phyloP scores from a whole-genome alignment of 129 eudicot genomes.

The Smallanthus sonchifolius region DNA sequence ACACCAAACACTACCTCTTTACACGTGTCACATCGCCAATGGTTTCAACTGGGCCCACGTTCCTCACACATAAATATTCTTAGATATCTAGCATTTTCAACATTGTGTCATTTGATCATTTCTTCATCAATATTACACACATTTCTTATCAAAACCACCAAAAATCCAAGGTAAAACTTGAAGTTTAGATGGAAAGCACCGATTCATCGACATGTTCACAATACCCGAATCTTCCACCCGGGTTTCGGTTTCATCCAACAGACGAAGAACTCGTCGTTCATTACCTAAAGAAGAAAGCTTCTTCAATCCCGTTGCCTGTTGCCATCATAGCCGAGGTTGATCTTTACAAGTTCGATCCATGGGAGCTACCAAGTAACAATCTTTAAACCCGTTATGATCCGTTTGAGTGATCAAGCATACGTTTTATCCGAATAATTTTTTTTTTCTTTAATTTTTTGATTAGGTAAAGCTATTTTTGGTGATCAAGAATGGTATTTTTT shows the following conservation, averaged over 20 bases:
- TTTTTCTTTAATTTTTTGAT: not conserved
- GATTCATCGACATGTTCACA: slow-evolving; percentile 38
- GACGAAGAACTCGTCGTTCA: slow-evolving; percentile 39
- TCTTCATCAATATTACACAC: slow-evolving; percentile 3
- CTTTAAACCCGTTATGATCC: not conserved
- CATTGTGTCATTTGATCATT: slow-evolving; percentile 3
- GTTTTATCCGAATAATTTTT: not conserved
- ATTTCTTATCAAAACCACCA: not conserved
- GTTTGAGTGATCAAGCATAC: not conserved
- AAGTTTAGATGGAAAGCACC: slow-evolving; percentile 37
- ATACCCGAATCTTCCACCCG: slow-evolving; percentile 39
- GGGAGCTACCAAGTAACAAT: slow-evolving; percentile 53
- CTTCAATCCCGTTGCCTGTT: slow-evolving; percentile 37
- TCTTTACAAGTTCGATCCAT: slow-evolving; percentile 53
- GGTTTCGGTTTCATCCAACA: slow-evolving; percentile 37
- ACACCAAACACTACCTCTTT: slow-evolving; percentile 25
- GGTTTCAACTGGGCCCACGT: slow-evolving; percentile 24
- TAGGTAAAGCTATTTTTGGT: slow-evolving; percentile 51
- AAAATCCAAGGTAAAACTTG: not conserved
- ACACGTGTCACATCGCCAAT: slow-evolving; percentile 30
- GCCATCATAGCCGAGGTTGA: slow-evolving; percentile 49
- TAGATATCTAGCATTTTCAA: slow-evolving; percentile 17
- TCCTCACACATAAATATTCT: slow-evolving; percentile 31
- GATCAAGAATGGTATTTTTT: slow-evolving; percentile 67
- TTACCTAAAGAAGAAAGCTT: slow-evolving; percentile 35